A percentile compares a stretch with the other conserved stretches of the same genome.
phyloP scores from a whole-genome alignment of 768 basidiomycete species.

The Pleurotus tuber-regium region DNA sequence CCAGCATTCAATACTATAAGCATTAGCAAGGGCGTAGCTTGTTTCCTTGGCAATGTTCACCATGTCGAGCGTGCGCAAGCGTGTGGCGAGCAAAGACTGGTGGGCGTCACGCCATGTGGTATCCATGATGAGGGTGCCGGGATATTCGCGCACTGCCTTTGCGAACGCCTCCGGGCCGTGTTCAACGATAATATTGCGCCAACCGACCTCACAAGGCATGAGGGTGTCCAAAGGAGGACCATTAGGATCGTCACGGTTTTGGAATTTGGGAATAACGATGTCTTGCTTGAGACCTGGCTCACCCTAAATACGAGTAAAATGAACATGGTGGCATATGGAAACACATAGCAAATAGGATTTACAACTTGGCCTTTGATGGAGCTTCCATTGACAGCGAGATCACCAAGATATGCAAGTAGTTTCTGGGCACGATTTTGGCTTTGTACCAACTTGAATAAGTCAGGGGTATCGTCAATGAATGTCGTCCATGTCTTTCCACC shows the following conservation, averaged over 20 bases:
- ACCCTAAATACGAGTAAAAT: slow-evolving; percentile 45
- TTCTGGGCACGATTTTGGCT: slow-evolving; percentile 99
- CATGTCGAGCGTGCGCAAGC: slow-evolving; percentile 95
- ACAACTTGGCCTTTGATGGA: slow-evolving; percentile 93
- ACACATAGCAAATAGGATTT: slow-evolving; percentile 12
- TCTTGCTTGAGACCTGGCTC: slow-evolving; percentile 94
- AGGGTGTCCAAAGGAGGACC: slow-evolving; percentile 75
- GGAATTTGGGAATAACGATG: slow-evolving; percentile 76
- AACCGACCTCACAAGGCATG: slow-evolving; percentile 82
- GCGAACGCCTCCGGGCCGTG: slow-evolving; percentile 98
- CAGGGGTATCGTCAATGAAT: slow-evolving; percentile 99
- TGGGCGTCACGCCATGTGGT: slow-evolving; percentile 99
- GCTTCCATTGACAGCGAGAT: slow-evolving; percentile 96
- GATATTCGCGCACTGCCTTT: slow-evolving; percentile 95
- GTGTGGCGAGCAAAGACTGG: slow-evolving; percentile 95
- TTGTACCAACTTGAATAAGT: slow-evolving; percentile 97
- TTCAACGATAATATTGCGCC: slow-evolving; percentile 99
- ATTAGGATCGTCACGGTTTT: slow-evolving; percentile 74
- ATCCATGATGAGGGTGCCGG: slow-evolving; percentile 95
- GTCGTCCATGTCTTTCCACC: slow-evolving; percentile 99
- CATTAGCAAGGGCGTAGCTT: slow-evolving; percentile 89
- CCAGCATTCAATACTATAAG: slow-evolving; percentile 98
- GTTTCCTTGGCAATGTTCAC: slow-evolving; percentile 99
- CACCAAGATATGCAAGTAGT: slow-evolving; percentile 93
- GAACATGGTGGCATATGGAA: not conserved